These are phyloP conservation scores for Ehretia macrophylla DNA, from an alignment of 257 asterid species.

Conservation along the genomic window DNA sequence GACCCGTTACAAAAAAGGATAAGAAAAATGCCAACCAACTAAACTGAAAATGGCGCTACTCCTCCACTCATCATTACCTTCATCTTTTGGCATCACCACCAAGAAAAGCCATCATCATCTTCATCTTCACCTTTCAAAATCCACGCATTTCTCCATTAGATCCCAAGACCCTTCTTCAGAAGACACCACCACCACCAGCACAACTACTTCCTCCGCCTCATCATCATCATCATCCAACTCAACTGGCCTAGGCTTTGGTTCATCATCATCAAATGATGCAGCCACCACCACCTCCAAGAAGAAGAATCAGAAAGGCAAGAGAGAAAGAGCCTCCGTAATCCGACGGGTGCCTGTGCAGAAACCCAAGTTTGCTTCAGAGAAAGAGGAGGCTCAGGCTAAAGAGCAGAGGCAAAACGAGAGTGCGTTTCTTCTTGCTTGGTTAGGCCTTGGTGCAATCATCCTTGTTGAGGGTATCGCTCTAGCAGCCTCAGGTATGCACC, in stretches of 20 bases:
- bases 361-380: conserved; percentile 48
- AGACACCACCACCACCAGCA: conserved; percentile 27
- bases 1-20: background rate
- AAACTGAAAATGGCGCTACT: conserved; percentile 79
- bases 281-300: conserved; percentile 25
- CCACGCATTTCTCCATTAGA: conserved; percentile 29
- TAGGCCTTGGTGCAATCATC: conserved; percentile 73
- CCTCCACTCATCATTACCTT: conserved; percentile 32
- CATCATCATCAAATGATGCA: conserved; percentile 29
- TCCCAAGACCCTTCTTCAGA: conserved; percentile 43
- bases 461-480: conserved; percentile 68
- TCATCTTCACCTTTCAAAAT: conserved; percentile 22
- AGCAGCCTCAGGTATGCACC: conserved; percentile 73
- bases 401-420: conserved; percentile 63
- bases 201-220: conserved; percentile 17
- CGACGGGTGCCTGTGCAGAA: conserved; percentile 62
- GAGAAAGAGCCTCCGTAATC: conserved; percentile 59
- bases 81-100: conserved; percentile 21
- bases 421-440: conserved; percentile 90
- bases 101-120: conserved; percentile 34
- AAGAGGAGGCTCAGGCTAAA: conserved; percentile 41
- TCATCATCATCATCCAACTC: conserved; percentile 30
- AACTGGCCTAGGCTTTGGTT: conserved; percentile 67
- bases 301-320: conserved; percentile 54
- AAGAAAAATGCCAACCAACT: conserved; percentile 11